Percentiles rank a stretch among this genome's conserved stretches.
These are phyloP conservation scores for Naganishia sp. DNA, from an alignment of 1,284 basidiomycete species.

Conservation along the genomic window DNA sequence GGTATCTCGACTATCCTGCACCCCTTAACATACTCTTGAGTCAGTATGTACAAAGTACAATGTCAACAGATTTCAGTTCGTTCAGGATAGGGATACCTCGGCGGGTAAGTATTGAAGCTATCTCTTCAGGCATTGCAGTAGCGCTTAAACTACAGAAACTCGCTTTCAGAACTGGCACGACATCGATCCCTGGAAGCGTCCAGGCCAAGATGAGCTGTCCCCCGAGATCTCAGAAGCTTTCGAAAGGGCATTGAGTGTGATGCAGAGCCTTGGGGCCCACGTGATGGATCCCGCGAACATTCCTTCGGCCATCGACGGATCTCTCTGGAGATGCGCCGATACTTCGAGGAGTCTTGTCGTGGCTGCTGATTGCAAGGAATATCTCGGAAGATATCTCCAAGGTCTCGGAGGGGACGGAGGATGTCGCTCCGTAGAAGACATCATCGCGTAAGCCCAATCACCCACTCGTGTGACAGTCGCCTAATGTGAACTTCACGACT, in stretches of 20 bases:
- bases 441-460: conserved; percentile 21
- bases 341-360: conserved; percentile 31
- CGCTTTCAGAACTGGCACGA: conserved; percentile 27
- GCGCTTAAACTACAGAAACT: background rate
- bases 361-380: conserved; percentile 35
- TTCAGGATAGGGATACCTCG: conserved; percentile 25
- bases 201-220: conserved; percentile 16
- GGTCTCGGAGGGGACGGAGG: conserved; percentile 31
- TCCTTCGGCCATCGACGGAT: conserved; percentile 35
- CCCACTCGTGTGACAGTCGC: too few relatives aligned
- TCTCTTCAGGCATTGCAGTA: background rate
- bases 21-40: background rate
- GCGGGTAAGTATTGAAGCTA: background rate
- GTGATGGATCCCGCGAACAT: conserved; percentile 34
- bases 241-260: conserved; percentile 31
- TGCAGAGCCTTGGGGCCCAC: conserved; percentile 31
- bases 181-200: conserved; percentile 30
- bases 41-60: conserved; percentile 18
- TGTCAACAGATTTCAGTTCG: background rate
- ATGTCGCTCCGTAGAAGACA: conserved; percentile 30
- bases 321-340: conserved; percentile 30
- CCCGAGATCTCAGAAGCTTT: conserved; percentile 34
- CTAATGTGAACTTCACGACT: too few relatives aligned
- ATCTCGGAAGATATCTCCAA: conserved; percentile 29
- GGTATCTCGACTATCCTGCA: background rate